Base-by-base conservation (phyloP, 352 stramenopile species). In the Phytopythium sindhum region DNA sequence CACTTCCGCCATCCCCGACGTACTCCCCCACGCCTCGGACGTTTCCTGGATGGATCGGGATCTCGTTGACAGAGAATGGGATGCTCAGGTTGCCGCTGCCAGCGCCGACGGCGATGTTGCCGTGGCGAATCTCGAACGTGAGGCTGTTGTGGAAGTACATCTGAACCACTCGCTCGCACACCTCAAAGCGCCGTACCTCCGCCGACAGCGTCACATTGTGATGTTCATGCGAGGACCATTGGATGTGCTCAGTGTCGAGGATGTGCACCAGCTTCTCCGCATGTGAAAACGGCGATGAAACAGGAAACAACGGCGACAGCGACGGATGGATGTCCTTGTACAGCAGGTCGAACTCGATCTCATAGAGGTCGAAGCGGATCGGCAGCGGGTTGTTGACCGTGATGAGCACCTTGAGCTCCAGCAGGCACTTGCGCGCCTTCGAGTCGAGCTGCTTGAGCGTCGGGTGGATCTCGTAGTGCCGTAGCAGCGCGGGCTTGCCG, bases 341-440 rank as follows among this genome's bases (percentile, higher is more conserved):
- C 12, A 89, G 61, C 21, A 95, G 57, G 44, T 95, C 78, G 21
- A 93, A 81, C 57, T 88, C 70, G 19, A 93, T 72, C 15, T 71
- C 69, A 42, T 82, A 89, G 17, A 95, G 78, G 55, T 90, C 73
- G 35, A 95, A 87, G 45, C 80, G 69, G 60, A 95, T 89, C 37
- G 86, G 86, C 37, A 95, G 66, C 23, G 86, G 86, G 66, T 95
- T 93, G 76, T 92, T 78, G 59, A 93, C 77, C 44, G 71, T 80
- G 48, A 95, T 78, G n/a, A 64, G 65, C 48, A 95, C 83, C 56
- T 86, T 76, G 11, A 95, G 60, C 48, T 89, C 72, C 50, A 95
- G 57, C 33, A 90, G 67, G 65, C 86, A 95, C 63, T 78, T 87
- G 63, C 69, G 81, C 15, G 72, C 88, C 53, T 77, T 89, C 6